Base-by-base conservation (phyloP, 208 protist species). In the Angomonas ambiguus region DNA sequence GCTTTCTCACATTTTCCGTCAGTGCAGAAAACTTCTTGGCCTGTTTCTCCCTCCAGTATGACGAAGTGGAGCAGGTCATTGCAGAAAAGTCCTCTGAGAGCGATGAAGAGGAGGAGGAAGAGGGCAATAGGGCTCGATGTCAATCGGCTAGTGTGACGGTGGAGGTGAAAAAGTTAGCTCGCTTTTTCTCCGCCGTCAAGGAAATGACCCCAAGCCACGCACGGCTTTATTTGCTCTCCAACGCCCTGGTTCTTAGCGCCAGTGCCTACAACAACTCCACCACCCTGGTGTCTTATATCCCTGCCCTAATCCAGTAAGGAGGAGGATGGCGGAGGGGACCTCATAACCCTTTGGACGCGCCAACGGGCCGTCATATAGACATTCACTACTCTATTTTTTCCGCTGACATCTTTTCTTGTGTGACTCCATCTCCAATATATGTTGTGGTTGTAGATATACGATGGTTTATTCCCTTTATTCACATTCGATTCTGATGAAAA, bases 271-370 rank as follows among this genome's bases (percentile, higher is more conserved):
- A 67, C 3, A 71, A 72, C 67, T 69, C 65, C 31, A 88, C 82
- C 38, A 83, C 69, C 5, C 69, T 95, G 32, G 83, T 88, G 0
- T 83, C 82, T n/a, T 92, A 91, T 71, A 88, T 95, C 34, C 89
- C 89, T 25, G 88, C 85, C 13, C 82, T 74, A 51, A 27, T 53
- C 13, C 45, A 53, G 45, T 53, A 53, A 53, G 35, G 13, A 41
- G 5, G 8, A 13, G 35, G 13, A 41, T n/a, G n/a, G n/a, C n/a
- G n/a, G n/a, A n/a, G n/a, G n/a, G n/a, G n/a, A n/a, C n/a, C n/a
- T n/a, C n/a, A n/a, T n/a, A n/a, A n/a, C n/a, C n/a, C n/a, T n/a
- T n/a, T n/a, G n/a, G n/a, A n/a, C n/a, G n/a, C n/a, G n/a, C n/a
- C n/a, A n/a, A n/a, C n/a, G n/a, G n/a, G n/a, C n/a, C n/a, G n/a